Base-by-base conservation (phyloP, 2,329 filamentous ascomycete genomes). In the Colletotrichum cordylinicola region DNA sequence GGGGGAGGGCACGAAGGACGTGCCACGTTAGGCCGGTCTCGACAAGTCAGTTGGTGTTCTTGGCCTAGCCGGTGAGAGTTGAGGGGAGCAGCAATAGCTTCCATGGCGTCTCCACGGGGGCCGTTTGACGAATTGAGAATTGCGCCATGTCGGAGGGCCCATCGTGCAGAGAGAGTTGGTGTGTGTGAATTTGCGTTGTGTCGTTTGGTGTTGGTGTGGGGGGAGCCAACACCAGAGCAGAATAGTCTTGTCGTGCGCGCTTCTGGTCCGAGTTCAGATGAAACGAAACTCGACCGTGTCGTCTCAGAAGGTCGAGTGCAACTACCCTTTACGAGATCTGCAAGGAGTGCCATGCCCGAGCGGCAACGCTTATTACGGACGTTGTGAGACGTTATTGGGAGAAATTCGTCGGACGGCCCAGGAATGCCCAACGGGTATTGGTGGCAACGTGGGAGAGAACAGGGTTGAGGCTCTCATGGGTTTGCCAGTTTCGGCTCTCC, bases 281-380 rank as follows among this genome's bases (percentile, higher is more conserved):
- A 76, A 76, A 76, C 74, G 56, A 74, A 73, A 76, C 70, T 68
- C 70, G 58, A 29, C 43, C 56, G 58, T 60, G 29, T 64, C 74
- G 74, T 76, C 74, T 69, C 74, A 69, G 70, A 52, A 39, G 15
- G 70, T 64, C 39, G 35, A 64, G 8, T 68, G 48, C 58, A 37
- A 39, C 48, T 68, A 68, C 35, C 39, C 5, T 52, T 27, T 27
- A 15, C 33, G 29, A 68, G 4, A 33, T 27, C 33, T 16, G 33
- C 43, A 27, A 65, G 64, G 73, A 48, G 31, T 24, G 29, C 70
- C 74, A 60, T 74, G 70, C n/a, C 70, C n/a, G 70, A 69, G 56
- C 43, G 29, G 9, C 29, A 58, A 39, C 21, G 58, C 52, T 60
- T 74, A 24, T 68, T 43, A 24, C 61, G 6, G 9, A 37, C 35